Conservation (phyloP, 805 yeast species). For the Yarrowia hollandica region DNA sequence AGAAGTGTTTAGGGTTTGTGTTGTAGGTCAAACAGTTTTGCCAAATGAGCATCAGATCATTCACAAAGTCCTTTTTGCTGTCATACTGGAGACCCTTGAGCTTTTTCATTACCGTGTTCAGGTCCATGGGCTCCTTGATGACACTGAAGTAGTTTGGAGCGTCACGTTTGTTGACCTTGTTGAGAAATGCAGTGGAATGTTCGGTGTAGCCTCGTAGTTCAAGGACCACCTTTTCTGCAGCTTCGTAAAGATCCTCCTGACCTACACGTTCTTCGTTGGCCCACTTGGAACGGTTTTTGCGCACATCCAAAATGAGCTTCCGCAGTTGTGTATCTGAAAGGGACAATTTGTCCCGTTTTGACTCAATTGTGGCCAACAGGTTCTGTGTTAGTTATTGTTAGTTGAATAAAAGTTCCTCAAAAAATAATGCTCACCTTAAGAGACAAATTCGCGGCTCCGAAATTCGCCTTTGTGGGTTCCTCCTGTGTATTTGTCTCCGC, state of each 20-base stretch:
- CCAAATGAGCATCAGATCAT: slow-evolving; percentile 94
- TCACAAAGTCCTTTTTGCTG: slow-evolving; percentile 88
- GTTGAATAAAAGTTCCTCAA: no score
- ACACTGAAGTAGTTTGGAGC: slow-evolving; percentile 94
- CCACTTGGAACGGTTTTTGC: slow-evolving; percentile 97
- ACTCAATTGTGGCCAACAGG: slow-evolving; percentile 73
- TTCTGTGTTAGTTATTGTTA: slow-evolving; percentile 47
- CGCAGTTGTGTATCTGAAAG: slow-evolving; percentile 82
- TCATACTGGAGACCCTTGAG: slow-evolving; percentile 77
- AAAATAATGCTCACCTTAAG: slow-evolving; percentile 47
- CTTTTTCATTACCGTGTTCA: slow-evolving; percentile 90
- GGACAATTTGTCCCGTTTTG: slow-evolving; percentile 66
- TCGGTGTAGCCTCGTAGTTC: slow-evolving; percentile 91
- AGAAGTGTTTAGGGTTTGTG: slow-evolving; percentile 89
- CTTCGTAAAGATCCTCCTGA: slow-evolving; percentile 96
- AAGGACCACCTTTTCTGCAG: slow-evolving; percentile 90
- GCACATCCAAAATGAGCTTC: slow-evolving; percentile 83
- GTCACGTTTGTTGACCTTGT: slow-evolving; percentile 94
- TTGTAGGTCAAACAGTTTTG: slow-evolving; percentile 88
- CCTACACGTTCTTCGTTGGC: slow-evolving; percentile 93
- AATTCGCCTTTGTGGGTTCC: slow-evolving; percentile 41
- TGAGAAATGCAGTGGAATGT: slow-evolving; percentile 93
- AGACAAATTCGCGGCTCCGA: slow-evolving; percentile 75
- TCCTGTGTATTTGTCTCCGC: slow-evolving; percentile 11
- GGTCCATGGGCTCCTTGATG: slow-evolving; percentile 93